Percentiles rank a stretch among this genome's conserved stretches.
Conservation (phyloP, 139 green algal genomes). For the Chloropicon primus region DNA sequence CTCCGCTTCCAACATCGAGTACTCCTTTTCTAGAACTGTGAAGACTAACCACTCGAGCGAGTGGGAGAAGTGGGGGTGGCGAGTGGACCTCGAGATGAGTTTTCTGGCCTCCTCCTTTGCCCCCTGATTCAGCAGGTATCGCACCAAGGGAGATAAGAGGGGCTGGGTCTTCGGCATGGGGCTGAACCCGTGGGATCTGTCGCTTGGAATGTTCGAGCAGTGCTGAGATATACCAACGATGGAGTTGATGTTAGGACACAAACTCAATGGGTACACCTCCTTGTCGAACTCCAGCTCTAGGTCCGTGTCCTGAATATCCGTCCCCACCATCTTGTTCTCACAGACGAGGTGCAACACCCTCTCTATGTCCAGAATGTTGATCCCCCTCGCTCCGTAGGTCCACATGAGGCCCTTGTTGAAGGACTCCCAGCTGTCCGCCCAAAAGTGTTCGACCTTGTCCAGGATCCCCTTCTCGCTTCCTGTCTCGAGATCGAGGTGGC, state of each 20-base stretch:
- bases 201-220: background rate
- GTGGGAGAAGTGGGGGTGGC: background rate
- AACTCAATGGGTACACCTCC: background rate
- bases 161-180: background rate
- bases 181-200: background rate
- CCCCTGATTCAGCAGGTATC: background rate
- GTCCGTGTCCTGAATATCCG: background rate
- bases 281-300: background rate
- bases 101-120: background rate
- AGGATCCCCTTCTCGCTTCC: background rate
- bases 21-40: background rate
- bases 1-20: background rate
- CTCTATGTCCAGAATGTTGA: background rate
- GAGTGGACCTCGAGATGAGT: background rate
- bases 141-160: background rate
- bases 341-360: background rate
- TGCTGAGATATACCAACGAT: background rate
- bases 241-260: background rate
- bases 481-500: background rate
- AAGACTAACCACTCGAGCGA: background rate
- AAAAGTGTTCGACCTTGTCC: background rate
- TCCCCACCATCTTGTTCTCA: background rate
- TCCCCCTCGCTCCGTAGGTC: background rate
- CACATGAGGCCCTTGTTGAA: background rate
- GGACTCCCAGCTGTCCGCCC: no score